phyloP scores from a whole-genome alignment of 2,329 filamentous ascomycete genomes.

The Cladorrhinum sp. region DNA sequence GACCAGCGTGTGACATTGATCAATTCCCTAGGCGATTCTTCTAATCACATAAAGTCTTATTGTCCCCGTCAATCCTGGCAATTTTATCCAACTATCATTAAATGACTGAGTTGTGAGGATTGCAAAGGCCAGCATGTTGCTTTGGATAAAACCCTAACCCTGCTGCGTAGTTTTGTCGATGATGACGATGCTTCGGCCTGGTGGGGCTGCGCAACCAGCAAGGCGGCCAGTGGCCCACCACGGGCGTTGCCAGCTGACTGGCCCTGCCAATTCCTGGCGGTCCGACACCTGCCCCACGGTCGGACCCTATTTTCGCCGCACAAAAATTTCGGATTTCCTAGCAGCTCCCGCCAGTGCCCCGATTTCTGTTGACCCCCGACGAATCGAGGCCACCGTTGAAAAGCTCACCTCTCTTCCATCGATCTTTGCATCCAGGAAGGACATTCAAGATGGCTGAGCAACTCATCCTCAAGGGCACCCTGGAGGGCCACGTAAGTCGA shows the following conservation, averaged over 20 bases:
- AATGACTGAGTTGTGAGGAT: no score
- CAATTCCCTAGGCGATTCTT: no score
- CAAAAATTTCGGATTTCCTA: slow-evolving; percentile 48
- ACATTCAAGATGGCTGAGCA: slow-evolving; percentile 75
- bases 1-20: no score
- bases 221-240: not conserved
- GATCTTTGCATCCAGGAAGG: slow-evolving; percentile 41
- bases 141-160: no score
- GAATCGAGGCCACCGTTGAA: slow-evolving; percentile 26
- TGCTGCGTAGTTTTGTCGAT: no score
- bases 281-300: slow-evolving; percentile 29
- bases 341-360: slow-evolving; percentile 29
- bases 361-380: slow-evolving; percentile 30
- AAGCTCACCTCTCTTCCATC: slow-evolving; percentile 36
- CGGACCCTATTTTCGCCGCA: slow-evolving; percentile 52
- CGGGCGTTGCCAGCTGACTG: slow-evolving; percentile 16
- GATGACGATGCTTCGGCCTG: no score
- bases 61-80: no score
- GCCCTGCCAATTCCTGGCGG: slow-evolving; percentile 11
- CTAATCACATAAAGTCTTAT: no score
- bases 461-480: slow-evolving; percentile 93
- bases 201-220: not conserved
- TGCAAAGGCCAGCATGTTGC: no score
- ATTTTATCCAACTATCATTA: no score
- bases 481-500: slow-evolving; percentile 84